phyloP scores from a whole-genome alignment of 2,329 filamentous ascomycete species.

The Colletotrichum sp. region DNA sequence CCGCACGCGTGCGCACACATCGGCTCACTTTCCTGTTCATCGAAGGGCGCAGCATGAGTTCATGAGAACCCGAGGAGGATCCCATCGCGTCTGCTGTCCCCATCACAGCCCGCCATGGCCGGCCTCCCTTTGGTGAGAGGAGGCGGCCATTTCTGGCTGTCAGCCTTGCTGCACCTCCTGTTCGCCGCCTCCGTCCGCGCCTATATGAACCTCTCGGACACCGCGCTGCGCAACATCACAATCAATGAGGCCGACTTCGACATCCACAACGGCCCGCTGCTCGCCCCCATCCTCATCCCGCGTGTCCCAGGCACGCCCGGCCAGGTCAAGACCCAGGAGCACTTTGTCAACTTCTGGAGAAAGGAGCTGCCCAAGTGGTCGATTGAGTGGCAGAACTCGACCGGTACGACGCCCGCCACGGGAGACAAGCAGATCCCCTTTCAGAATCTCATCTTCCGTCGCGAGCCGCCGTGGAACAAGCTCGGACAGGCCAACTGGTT shows the following conservation, averaged over 20 bases:
- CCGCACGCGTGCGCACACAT: background rate
- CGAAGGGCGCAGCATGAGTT: constrained; percentile 13
- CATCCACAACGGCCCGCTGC: constrained; percentile 67
- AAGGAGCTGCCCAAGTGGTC: constrained; percentile 72
- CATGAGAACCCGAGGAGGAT: background rate
- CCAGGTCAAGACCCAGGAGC: constrained; percentile 68
- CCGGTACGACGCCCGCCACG: constrained; percentile 70
- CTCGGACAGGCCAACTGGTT: constrained; percentile 74
- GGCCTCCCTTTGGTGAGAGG: constrained; percentile 17
- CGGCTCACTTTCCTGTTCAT: background rate
- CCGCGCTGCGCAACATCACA: constrained; percentile 67
- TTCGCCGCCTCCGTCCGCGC: constrained; percentile 29
- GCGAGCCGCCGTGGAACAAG: constrained; percentile 78
- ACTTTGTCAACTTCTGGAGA: constrained; percentile 76
- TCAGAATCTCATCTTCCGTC: constrained; percentile 75
- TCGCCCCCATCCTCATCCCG: constrained; percentile 78
- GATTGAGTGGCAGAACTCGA: constrained; percentile 77
- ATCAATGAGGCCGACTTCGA: constrained; percentile 71
- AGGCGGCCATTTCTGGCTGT: constrained; percentile 11
- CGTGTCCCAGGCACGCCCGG: constrained; percentile 78
- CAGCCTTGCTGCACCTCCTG: constrained; percentile 22
- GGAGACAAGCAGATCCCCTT: constrained; percentile 72
- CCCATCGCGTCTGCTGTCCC: background rate
- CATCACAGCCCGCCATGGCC: constrained; percentile 13
- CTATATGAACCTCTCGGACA: constrained; percentile 63